Percentiles rank a stretch among this genome's conserved stretches.
These are phyloP conservation scores for Debaryomycetaceae sp. DNA, from an alignment of 1,139 yeast genomes.

Conservation along the genomic window DNA sequence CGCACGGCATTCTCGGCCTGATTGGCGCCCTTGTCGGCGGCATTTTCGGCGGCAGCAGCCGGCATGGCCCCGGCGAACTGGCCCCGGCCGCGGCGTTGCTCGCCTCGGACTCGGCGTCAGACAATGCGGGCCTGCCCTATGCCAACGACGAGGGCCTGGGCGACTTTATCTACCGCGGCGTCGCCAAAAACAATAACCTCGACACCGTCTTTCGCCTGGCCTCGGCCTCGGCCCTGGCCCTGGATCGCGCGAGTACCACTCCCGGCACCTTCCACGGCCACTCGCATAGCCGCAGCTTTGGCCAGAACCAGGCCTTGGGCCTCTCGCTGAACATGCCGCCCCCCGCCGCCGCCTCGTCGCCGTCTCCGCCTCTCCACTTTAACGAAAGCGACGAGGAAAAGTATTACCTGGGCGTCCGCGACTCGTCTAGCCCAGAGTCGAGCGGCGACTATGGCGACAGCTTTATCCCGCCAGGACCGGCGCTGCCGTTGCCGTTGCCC, in stretches of 20 bases:
- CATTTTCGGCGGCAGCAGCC: constrained; percentile 5
- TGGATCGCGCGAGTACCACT: neutral
- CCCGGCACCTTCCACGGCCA: too few species aligned
- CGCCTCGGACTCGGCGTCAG: constrained; percentile 9
- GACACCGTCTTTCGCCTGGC: constrained; percentile 25
- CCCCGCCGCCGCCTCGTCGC: too few species aligned
- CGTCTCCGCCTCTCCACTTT: too few species aligned
- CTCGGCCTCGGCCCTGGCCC: constrained; percentile 1
- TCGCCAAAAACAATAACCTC: constrained; percentile 33
- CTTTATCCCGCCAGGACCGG: neutral
- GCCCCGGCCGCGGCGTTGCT: constrained; percentile 1
- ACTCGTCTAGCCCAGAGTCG: neutral
- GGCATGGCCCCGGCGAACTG: constrained; percentile 2
- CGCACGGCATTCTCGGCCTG: constrained; percentile 7
- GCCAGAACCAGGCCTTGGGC: too few species aligned
- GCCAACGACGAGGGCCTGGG: constrained; percentile 11
- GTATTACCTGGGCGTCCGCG: neutral
- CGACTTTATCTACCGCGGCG: constrained; percentile 36
- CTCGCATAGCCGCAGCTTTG: too few species aligned
- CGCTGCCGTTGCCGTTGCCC: neutral
- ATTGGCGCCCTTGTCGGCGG: constrained; percentile 22
- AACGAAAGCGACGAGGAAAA: neutral
- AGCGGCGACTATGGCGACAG: neutral
- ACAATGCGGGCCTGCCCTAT: constrained; percentile 4
- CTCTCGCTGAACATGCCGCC: too few species aligned